Percentiles rank a stretch among this genome's conserved stretches.
These are phyloP conservation scores for Arthroderma sp. DNA, from an alignment of 2,329 filamentous ascomycete species.

Conservation along the genomic window DNA sequence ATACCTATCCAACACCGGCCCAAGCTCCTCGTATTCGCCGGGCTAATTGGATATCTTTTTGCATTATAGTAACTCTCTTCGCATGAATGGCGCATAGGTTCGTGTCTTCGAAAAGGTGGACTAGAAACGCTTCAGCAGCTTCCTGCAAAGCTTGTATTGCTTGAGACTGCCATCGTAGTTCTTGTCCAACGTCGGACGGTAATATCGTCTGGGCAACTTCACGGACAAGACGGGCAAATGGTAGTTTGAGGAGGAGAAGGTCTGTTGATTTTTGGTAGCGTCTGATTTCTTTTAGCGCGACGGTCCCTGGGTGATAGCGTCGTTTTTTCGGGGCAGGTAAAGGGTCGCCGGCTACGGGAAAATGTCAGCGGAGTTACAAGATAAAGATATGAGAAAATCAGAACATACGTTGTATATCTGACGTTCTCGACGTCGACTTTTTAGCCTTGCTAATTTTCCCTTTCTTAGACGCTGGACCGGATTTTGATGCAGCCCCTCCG, in stretches of 20 bases:
- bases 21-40: conserved; percentile 64
- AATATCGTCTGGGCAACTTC: conserved; percentile 44
- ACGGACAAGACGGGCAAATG: conserved; percentile 36
- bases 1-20: conserved; percentile 49
- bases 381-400: not conserved
- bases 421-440: conserved; percentile 10
- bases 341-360: conserved; percentile 53
- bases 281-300: conserved; percentile 82
- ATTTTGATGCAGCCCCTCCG: too few species aligned
- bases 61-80: conserved; percentile 93
- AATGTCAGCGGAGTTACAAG: not conserved
- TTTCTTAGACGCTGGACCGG: too few species aligned
- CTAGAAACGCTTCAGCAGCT: conserved; percentile 88
- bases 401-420: conserved; percentile 27
- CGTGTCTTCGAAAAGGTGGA: conserved; percentile 91
- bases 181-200: conserved; percentile 45
- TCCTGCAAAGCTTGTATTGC: conserved; percentile 89
- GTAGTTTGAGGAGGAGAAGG: conserved; percentile 56
- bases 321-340: conserved; percentile 47
- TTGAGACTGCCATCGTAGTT: conserved; percentile 90
- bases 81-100: conserved; percentile 96
- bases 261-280: conserved; percentile 83
- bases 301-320: conserved; percentile 65
- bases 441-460: too few species aligned
- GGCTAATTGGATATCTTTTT: conserved; percentile 93